These are phyloP conservation scores for Asterionellopsis glacialis DNA, from an alignment of 108 stramenopile genomes.

Conservation along the genomic window DNA sequence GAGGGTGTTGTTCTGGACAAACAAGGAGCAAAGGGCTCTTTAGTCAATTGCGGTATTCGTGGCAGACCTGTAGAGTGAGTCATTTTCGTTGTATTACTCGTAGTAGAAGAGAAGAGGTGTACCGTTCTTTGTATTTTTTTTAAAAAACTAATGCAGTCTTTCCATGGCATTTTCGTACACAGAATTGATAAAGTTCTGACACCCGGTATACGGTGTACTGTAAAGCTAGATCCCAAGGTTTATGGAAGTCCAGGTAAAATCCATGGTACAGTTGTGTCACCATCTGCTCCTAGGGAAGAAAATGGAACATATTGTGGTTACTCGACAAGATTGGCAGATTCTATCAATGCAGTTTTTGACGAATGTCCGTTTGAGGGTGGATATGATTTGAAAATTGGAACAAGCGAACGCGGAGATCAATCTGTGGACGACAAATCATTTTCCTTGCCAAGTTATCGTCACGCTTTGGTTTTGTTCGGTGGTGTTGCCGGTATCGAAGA, in stretches of 20 bases:
- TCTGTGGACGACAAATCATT: conserved; percentile 82
- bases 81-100: neutral
- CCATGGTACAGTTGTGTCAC: conserved; percentile 73
- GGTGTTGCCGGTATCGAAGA: conserved; percentile 97
- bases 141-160: neutral
- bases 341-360: conserved; percentile 81
- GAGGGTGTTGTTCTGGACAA: conserved; percentile 90
- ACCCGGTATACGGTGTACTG: conserved; percentile 89
- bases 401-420: conserved; percentile 85
- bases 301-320: conserved; percentile 97
- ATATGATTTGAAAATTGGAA: conserved; percentile 94
- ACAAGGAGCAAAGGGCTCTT: conserved; percentile 25
- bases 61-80: conserved; percentile 71
- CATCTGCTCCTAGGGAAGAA: conserved; percentile 79
- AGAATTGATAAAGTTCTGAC: conserved; percentile 70
- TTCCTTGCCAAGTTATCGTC: conserved; percentile 57
- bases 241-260: conserved; percentile 53
- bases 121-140: conserved; percentile 6
- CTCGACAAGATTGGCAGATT: conserved; percentile 79
- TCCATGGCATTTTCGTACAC: neutral
- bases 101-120: no score
- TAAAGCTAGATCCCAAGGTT: conserved; percentile 61
- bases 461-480: conserved; percentile 90
- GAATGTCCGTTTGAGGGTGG: conserved; percentile 86
- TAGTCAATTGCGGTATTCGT: conserved; percentile 84